A percentile compares a stretch with the other conserved stretches of the same genome.
Evolutionary conservation across 2,329 filamentous ascomycete species (phyloP).

Genomic region (Pestalotiopsis sp.): DNA sequence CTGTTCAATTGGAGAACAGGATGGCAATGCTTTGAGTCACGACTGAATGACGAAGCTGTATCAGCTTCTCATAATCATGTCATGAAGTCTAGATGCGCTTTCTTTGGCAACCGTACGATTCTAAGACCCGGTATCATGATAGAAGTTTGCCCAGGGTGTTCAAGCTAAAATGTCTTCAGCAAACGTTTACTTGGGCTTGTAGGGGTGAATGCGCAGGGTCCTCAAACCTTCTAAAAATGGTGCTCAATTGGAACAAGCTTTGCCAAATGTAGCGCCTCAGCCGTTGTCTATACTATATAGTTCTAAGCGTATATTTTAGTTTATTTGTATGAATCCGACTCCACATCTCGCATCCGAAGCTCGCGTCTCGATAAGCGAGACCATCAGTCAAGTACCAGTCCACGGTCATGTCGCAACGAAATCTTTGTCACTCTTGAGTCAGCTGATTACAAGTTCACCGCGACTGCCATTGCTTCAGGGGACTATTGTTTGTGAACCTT

Average conservation of each 20-base stretch:
- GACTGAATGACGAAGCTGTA: not conserved
- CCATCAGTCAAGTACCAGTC: not conserved
- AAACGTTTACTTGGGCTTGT: not conserved
- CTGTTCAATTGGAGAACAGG: not conserved
- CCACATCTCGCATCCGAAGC: not conserved
- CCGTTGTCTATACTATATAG: not conserved
- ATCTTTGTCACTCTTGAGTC: not conserved
- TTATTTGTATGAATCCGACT: not conserved
- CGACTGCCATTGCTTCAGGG: not conserved
- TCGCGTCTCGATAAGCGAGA: not conserved
- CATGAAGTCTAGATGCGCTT: not conserved
- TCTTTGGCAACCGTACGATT: not conserved
- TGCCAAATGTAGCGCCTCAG: not conserved
- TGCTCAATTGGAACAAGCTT: not conserved
- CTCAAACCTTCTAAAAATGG: not conserved
- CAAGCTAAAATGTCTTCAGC: not conserved
- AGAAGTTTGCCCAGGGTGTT: not conserved
- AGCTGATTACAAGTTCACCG: not conserved
- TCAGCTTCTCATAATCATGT: not conserved
- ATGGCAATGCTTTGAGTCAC: not conserved
- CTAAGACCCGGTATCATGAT: not conserved
- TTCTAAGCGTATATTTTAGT: not conserved
- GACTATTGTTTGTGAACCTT: not conserved
- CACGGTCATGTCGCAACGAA: not conserved
- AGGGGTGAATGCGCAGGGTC: not conserved